Conservation (phyloP, 257 asterid species). For the Primulina tabacum region DNA sequence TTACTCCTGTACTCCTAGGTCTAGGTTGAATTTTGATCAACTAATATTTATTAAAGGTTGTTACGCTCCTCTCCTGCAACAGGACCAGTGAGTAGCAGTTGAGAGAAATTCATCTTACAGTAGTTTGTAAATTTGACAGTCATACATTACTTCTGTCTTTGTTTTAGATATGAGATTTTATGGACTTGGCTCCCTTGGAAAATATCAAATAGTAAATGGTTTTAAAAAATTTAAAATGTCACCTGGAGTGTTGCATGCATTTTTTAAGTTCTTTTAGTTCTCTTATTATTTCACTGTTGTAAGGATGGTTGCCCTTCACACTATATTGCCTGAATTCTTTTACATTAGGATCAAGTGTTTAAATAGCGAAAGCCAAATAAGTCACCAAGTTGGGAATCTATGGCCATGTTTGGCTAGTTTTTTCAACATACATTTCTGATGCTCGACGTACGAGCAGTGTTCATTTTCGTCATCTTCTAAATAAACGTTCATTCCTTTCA, state of each 20-base stretch:
- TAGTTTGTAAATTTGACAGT: not conserved
- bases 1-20: constrained; percentile 9
- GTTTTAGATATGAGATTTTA: not conserved
- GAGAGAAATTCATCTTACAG: not conserved
- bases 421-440: not conserved
- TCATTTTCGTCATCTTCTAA: not conserved
- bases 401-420: not conserved
- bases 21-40: constrained; percentile 7
- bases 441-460: not conserved
- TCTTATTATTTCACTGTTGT: constrained; percentile 12
- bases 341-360: constrained; percentile 4
- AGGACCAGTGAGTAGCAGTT: not conserved
- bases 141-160: not conserved
- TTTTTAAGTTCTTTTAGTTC: not conserved
- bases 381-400: not conserved
- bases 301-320: not conserved
- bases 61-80: not conserved
- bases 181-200: not conserved
- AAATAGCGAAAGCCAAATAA: not conserved
- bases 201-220: not conserved
- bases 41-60: constrained; percentile 8
- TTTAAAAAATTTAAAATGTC: too few species aligned
- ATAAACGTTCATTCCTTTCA: not conserved
- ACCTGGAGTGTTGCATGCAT: not conserved
- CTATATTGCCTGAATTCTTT: constrained; percentile 11